Conservation (phyloP, 2,329 filamentous ascomycete species). For the Boeremia lycopersici region DNA sequence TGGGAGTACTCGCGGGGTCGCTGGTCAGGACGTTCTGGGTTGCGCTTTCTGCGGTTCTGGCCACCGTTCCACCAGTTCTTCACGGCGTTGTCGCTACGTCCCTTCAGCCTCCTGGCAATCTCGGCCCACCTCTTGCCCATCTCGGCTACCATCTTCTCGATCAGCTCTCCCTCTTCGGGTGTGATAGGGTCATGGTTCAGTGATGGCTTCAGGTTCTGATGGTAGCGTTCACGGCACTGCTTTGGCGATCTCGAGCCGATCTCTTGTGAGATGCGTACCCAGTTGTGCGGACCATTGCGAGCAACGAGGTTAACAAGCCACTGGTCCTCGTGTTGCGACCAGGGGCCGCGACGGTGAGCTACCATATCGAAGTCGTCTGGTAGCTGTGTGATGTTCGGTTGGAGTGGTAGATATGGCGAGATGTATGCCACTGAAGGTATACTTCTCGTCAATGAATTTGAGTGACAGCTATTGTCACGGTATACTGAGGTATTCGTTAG, state of each 20-base stretch:
- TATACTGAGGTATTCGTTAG: constrained; percentile 1
- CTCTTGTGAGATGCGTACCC: constrained; percentile 81
- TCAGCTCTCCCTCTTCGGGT: constrained; percentile 74
- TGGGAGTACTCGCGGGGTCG: constrained; percentile 36
- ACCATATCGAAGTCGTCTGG: constrained; percentile 46
- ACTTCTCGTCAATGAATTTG: background rate
- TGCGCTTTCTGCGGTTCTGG: constrained; percentile 74
- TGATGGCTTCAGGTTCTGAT: constrained; percentile 89
- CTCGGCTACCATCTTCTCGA: constrained; percentile 76
- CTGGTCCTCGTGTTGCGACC: constrained; percentile 78
- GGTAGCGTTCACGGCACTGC: constrained; percentile 92
- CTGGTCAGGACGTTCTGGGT: constrained; percentile 42
- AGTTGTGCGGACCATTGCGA: constrained; percentile 78
- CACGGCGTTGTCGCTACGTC: constrained; percentile 91
- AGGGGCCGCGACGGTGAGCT: constrained; percentile 76
- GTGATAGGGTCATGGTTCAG: constrained; percentile 79
- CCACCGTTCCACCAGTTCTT: constrained; percentile 99
- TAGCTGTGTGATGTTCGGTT: constrained; percentile 2
- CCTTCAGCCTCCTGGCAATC: constrained; percentile 80
- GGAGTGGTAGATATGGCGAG: background rate
- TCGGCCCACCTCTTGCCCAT: constrained; percentile 93
- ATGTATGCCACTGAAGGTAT: constrained; percentile 7
- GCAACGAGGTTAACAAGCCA: constrained; percentile 73
- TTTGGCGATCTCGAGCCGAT: constrained; percentile 84
- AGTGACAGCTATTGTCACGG: background rate